Percentiles rank a stretch among this genome's conserved stretches.
phyloP scores from a whole-genome alignment of 345 rosid species.

The Anastatica hierochuntica region DNA sequence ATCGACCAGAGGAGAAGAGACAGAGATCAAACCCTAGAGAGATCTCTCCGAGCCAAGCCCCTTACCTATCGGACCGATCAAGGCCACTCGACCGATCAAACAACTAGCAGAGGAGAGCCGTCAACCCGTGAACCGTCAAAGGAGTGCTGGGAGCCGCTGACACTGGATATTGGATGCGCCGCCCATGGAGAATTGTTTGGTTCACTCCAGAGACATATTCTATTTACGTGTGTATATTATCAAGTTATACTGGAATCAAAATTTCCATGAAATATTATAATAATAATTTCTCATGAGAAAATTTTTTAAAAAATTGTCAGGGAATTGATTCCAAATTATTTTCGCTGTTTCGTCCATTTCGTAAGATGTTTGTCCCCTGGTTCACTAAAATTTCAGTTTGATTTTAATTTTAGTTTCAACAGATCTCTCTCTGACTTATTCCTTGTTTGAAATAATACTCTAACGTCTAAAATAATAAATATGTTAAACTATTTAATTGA shows the following conservation, averaged over 20 bases:
- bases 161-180: too few species aligned
- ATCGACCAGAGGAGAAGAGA: too few species aligned
- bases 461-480: not conserved
- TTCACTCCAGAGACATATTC: too few species aligned
- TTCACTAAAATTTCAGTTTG: slow-evolving; percentile 12
- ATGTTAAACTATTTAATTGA: not conserved
- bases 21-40: too few species aligned
- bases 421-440: slow-evolving; percentile 17
- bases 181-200: too few species aligned
- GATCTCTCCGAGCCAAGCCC: too few species aligned
- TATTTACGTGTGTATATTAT: not conserved
- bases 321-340: slow-evolving; percentile 23
- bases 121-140: too few species aligned
- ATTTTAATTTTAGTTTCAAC: slow-evolving; percentile 9
- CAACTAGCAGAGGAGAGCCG: too few species aligned
- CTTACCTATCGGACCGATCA: too few species aligned
- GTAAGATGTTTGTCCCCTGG: slow-evolving; percentile 25
- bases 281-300: not conserved
- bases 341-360: slow-evolving; percentile 19
- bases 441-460: slow-evolving; percentile 2
- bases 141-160: too few species aligned
- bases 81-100: too few species aligned
- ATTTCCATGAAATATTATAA: not conserved
- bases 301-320: slow-evolving; percentile 11
- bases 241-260: slow-evolving; percentile 8